A percentile compares a stretch with the other conserved stretches of the same genome.
These are phyloP conservation scores for Thymus quinquecostatus DNA, from an alignment of 257 asterid species.

Conservation along the genomic window DNA sequence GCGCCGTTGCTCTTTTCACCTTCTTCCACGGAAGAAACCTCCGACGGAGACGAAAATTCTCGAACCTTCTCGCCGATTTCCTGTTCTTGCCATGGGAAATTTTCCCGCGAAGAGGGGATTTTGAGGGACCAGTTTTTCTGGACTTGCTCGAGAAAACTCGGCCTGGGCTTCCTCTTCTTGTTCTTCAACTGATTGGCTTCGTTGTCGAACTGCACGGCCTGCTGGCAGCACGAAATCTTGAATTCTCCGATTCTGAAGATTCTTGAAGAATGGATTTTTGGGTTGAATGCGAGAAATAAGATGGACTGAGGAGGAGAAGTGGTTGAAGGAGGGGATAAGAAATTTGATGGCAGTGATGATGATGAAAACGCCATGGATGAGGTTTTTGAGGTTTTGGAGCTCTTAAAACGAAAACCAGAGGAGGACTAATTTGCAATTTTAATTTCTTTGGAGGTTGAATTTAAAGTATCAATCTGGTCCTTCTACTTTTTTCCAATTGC, in stretches of 20 bases:
- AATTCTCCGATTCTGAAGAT: slow-evolving; percentile 37
- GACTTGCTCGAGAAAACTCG: slow-evolving; percentile 77
- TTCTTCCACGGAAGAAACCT: slow-evolving; percentile 35
- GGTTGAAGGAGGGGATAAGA: slow-evolving; percentile 39
- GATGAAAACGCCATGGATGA: slow-evolving; percentile 56
- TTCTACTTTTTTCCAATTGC: neutral
- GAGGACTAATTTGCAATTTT: neutral
- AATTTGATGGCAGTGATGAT: slow-evolving; percentile 42
- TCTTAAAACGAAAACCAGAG: neutral
- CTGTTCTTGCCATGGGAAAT: slow-evolving; percentile 76
- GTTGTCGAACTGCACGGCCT: slow-evolving; percentile 46
- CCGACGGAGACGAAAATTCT: slow-evolving; percentile 34
- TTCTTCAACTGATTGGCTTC: slow-evolving; percentile 40
- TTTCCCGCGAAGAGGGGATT: slow-evolving; percentile 54
- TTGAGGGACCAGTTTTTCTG: slow-evolving; percentile 80
- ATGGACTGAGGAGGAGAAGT: slow-evolving; percentile 33
- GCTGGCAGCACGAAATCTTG: slow-evolving; percentile 46
- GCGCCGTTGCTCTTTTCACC: slow-evolving; percentile 23
- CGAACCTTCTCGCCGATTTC: slow-evolving; percentile 29
- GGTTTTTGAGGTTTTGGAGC: slow-evolving; percentile 28
- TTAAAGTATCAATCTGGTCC: neutral
- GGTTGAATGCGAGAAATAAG: slow-evolving; percentile 28
- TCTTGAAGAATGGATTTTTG: slow-evolving; percentile 26
- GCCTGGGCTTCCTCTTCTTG: slow-evolving; percentile 74
- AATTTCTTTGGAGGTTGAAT: neutral